Evolutionary conservation across 805 yeast genomes (phyloP).

Genomic region (Saturnispora mendoncae): DNA sequence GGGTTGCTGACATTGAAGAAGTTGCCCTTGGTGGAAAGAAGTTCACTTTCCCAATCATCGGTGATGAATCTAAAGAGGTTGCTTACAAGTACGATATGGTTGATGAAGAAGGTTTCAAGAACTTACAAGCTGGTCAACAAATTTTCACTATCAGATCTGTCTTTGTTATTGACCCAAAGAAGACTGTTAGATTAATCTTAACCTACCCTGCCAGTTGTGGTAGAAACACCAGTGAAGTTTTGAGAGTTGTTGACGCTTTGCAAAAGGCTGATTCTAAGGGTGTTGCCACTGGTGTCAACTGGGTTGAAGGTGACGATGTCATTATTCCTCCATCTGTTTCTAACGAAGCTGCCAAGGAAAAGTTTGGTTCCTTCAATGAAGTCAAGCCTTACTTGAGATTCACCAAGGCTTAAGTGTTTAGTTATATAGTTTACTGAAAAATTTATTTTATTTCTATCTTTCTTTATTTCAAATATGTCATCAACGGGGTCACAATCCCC

Average conservation of each 20-base stretch:
- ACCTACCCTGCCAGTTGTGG: constrained; percentile 93
- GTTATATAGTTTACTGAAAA: background rate
- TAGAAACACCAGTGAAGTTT: constrained; percentile 86
- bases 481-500: too few relatives aligned
- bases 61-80: constrained; percentile 77
- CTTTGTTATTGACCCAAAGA: constrained; percentile 81
- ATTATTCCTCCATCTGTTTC: constrained; percentile 83
- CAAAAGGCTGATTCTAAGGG: constrained; percentile 78
- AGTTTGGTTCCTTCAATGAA: constrained; percentile 78
- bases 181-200: constrained; percentile 78
- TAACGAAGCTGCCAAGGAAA: constrained; percentile 68
- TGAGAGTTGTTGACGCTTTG: constrained; percentile 83
- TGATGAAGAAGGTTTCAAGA: constrained; percentile 74
- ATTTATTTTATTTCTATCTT: background rate
- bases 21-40: constrained; percentile 57
- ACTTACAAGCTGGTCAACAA: constrained; percentile 53
- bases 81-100: constrained; percentile 82
- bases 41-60: constrained; percentile 83
- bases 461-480: background rate
- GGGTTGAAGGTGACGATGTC: constrained; percentile 86
- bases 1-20: constrained; percentile 91
- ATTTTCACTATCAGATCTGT: constrained; percentile 89
- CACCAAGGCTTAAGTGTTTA: constrained; percentile 29
- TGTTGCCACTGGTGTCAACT: constrained; percentile 85
- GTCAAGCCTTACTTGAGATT: constrained; percentile 87